Conservation (phyloP, 176 grass and related monocot genomes). For the Themeda triandra region DNA sequence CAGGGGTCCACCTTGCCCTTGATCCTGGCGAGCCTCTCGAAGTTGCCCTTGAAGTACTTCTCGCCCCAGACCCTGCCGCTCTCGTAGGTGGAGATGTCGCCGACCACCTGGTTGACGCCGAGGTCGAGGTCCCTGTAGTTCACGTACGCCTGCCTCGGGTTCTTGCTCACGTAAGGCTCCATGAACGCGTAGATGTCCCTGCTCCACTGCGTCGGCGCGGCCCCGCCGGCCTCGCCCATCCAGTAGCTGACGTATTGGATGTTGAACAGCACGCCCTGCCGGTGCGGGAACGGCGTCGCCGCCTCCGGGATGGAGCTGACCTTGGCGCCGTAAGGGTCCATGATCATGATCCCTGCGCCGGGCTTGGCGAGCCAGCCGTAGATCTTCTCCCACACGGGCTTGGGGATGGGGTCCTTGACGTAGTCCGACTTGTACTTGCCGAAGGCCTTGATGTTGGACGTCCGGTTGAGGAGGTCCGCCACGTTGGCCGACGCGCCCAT, state of each 20-base stretch:
- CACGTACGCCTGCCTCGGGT: conserved; percentile 29
- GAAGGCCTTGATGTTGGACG: neutral
- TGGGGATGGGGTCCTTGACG: conserved; percentile 2
- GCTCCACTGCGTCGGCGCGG: neutral
- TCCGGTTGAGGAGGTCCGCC: neutral
- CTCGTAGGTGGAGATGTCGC: conserved; percentile 28
- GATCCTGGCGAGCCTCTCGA: conserved; percentile 26
- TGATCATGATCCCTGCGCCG: conserved; percentile 17
- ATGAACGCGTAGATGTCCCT: conserved; percentile 15
- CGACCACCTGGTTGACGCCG: conserved; percentile 16
- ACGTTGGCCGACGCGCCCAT: neutral
- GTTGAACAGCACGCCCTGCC: conserved; percentile 1
- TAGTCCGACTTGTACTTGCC: conserved; percentile 34
- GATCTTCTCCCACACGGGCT: neutral
- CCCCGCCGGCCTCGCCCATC: neutral
- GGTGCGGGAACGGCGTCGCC: conserved; percentile 23
- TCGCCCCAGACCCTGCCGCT: conserved; percentile 41
- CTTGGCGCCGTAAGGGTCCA: conserved; percentile 26
- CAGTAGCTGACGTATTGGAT: conserved; percentile 26
- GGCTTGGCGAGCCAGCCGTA: neutral
- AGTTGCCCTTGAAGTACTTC: conserved; percentile 45
- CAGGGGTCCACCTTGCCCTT: conserved; percentile 38
- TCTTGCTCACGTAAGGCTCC: conserved; percentile 14
- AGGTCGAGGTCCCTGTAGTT: conserved; percentile 38
- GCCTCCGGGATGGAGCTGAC: neutral